Evolutionary conservation across 805 yeast species (phyloP).

Genomic region (Candida arabinofermentans): DNA sequence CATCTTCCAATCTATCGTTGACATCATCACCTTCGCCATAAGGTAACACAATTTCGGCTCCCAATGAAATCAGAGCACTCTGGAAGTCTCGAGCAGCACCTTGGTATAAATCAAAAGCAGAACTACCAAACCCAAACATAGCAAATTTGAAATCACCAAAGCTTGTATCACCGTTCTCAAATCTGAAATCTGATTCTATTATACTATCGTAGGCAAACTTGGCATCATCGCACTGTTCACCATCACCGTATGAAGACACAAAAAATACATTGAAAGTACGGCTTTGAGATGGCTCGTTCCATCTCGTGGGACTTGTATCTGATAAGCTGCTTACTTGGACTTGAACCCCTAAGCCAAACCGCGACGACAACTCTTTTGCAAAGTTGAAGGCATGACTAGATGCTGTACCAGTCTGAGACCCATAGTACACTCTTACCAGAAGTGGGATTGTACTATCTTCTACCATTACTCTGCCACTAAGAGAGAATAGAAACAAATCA

Average conservation of each 20-base stretch:
- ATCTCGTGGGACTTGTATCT: conserved; percentile 47
- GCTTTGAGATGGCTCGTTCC: conserved; percentile 48
- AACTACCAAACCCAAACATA: conserved; percentile 87
- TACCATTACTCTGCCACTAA: too few species aligned
- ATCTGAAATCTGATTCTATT: background rate
- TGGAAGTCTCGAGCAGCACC: conserved; percentile 64
- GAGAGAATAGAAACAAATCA: too few species aligned
- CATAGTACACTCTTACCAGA: background rate
- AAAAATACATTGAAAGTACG: conserved; percentile 46
- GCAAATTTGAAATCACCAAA: conserved; percentile 52
- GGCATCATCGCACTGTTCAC: conserved; percentile 94
- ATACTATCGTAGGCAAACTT: conserved; percentile 56
- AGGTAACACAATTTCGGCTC: conserved; percentile 57
- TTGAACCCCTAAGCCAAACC: conserved; percentile 63
- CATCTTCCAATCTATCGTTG: conserved; percentile 85
- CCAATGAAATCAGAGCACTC: conserved; percentile 48
- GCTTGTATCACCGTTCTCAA: conserved; percentile 45
- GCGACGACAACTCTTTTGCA: conserved; percentile 69
- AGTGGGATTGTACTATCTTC: background rate
- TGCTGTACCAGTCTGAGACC: conserved; percentile 6
- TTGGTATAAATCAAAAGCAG: conserved; percentile 85
- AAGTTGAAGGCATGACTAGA: conserved; percentile 44
- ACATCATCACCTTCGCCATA: conserved; percentile 93
- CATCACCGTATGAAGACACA: conserved; percentile 93
- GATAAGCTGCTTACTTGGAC: conserved; percentile 67